These are phyloP conservation scores for Cordyceps farinosa DNA, from an alignment of 2,329 filamentous ascomycete genomes.

Conservation along the genomic window DNA sequence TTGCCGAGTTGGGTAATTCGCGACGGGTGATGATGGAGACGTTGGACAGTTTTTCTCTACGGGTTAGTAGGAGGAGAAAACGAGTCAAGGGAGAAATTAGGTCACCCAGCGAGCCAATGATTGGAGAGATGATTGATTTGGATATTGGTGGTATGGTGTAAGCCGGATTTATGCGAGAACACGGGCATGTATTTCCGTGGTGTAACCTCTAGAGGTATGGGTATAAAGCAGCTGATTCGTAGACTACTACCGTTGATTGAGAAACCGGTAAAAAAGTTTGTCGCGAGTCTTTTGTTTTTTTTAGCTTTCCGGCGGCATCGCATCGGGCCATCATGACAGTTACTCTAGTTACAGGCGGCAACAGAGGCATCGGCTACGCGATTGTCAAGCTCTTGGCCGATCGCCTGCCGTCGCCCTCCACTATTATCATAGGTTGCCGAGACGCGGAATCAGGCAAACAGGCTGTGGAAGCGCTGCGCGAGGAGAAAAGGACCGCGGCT, in stretches of 20 bases:
- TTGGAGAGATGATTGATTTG: background rate
- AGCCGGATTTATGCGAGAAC: background rate
- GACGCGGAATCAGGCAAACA: background rate
- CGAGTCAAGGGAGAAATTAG: background rate
- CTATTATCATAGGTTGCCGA: constrained; percentile 22
- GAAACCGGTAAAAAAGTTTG: no score
- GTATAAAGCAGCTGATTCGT: background rate
- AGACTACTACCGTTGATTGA: no score
- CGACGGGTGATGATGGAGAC: background rate
- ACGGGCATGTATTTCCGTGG: background rate
- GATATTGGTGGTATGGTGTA: background rate
- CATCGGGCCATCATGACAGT: background rate
- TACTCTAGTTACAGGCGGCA: constrained; percentile 32
- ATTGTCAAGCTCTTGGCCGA: constrained; percentile 26
- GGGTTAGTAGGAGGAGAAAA: background rate
- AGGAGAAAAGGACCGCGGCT: background rate
- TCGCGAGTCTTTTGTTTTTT: no score
- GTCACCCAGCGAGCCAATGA: background rate
- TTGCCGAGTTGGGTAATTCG: constrained; percentile 1
- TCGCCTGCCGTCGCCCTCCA: constrained; percentile 24
- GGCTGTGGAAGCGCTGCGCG: background rate
- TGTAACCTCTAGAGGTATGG: background rate
- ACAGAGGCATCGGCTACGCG: constrained; percentile 32
- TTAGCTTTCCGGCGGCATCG: background rate
- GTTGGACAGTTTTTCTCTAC: background rate